Evolutionary conservation across 2,329 filamentous ascomycete species (phyloP).

Genomic region (Geosmithia flava): DNA sequence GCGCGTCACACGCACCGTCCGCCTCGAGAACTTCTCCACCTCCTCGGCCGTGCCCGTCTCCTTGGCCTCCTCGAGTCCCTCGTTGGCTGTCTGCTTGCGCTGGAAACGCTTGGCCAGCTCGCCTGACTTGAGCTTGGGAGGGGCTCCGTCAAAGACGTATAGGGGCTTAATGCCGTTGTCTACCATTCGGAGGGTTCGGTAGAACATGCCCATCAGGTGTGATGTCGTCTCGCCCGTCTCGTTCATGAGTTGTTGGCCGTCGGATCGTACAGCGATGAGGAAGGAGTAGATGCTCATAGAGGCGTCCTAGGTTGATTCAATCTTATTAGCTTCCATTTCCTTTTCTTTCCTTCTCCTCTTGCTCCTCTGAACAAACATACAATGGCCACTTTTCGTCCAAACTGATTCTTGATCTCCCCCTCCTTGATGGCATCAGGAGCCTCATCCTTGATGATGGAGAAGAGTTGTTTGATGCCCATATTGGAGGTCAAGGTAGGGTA

Average conservation of each 20-base stretch:
- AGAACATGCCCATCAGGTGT: slow-evolving; percentile 99
- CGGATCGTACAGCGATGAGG: slow-evolving; percentile 91
- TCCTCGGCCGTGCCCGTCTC: slow-evolving; percentile 94
- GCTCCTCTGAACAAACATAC: slow-evolving; percentile 31
- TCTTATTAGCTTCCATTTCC: no score
- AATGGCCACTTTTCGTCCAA: slow-evolving; percentile 95
- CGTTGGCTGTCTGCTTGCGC: slow-evolving; percentile 83
- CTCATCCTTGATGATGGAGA: slow-evolving; percentile 77
- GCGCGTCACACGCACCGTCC: slow-evolving; percentile 87
- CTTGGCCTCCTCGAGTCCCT: slow-evolving; percentile 87
- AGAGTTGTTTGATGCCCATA: slow-evolving; percentile 63
- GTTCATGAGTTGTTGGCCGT: slow-evolving; percentile 91
- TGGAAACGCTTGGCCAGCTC: slow-evolving; percentile 94
- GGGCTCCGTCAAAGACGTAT: slow-evolving; percentile 95
- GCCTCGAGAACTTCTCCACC: slow-evolving; percentile 91
- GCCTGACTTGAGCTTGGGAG: slow-evolving; percentile 93
- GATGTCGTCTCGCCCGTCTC: slow-evolving; percentile 95
- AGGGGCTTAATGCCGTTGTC: slow-evolving; percentile 98
- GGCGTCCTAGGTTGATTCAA: slow-evolving; percentile 17
- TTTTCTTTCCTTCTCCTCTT: background rate
- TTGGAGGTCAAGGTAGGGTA: no score
- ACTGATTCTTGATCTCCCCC: slow-evolving; percentile 97
- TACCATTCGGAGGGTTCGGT: slow-evolving; percentile 93
- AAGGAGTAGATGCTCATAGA: slow-evolving; percentile 99
- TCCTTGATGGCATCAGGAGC: slow-evolving; percentile 92